These are phyloP conservation scores for Linum lewisii DNA, from an alignment of 345 rosid species.

Conservation along the genomic window DNA sequence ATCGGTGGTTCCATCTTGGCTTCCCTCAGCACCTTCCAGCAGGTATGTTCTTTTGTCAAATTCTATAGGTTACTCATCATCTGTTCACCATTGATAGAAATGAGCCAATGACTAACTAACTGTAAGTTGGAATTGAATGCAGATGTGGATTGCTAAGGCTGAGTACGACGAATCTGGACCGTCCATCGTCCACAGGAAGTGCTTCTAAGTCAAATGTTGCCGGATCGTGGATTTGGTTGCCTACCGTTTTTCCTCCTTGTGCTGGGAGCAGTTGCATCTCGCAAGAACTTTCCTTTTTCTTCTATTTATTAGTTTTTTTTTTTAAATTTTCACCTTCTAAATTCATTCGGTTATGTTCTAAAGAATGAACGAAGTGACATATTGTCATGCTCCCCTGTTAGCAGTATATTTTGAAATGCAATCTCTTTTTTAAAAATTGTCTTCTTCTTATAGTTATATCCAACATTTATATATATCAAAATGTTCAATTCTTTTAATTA, in stretches of 20 bases:
- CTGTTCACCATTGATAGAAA: no score
- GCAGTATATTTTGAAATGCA: background rate
- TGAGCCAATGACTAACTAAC: background rate
- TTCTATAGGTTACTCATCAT: no score
- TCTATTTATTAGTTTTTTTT: no score
- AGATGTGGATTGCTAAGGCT: constrained; percentile 7
- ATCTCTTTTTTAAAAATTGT: background rate
- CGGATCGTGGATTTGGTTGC: background rate
- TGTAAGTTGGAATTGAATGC: background rate
- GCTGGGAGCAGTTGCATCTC: constrained; percentile 4
- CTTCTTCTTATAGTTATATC: no score
- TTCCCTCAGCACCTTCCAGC: constrained; percentile 7
- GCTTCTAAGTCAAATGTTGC: background rate
- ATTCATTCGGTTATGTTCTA: background rate
- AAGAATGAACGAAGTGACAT: background rate
- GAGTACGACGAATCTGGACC: constrained; percentile 6
- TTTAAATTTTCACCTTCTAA: background rate
- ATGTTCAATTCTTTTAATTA: no score
- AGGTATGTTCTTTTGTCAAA: no score
- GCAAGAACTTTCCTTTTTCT: background rate
- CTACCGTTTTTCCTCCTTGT: background rate
- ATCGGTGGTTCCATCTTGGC: constrained; percentile 6
- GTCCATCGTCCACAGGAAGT: constrained; percentile 7
- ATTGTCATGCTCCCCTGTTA: background rate
- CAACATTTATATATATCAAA: no score